These are phyloP conservation scores for Sphaerulina populicola DNA, from an alignment of 2,329 filamentous ascomycete species.

Conservation along the genomic window DNA sequence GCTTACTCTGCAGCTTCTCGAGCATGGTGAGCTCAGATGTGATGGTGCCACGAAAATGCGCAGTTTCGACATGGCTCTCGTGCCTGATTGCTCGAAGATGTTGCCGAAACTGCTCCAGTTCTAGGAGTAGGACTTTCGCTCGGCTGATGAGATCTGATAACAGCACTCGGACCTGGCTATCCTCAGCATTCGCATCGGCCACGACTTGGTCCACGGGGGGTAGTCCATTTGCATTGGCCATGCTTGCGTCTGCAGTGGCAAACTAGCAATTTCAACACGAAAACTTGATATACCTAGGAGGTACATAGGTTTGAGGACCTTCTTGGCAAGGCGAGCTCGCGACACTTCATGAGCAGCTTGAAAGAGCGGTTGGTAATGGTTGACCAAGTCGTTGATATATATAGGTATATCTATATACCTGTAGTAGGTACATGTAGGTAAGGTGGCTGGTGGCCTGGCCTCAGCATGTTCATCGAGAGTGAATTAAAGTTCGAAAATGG, in stretches of 20 bases:
- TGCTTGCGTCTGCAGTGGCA: neutral
- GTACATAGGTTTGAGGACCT: no score
- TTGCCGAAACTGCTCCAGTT: constrained; percentile 37
- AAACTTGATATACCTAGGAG: neutral
- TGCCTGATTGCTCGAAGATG: constrained; percentile 31
- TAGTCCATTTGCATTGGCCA: neutral
- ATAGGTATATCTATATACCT: no score
- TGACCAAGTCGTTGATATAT: no score
- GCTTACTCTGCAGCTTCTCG: constrained; percentile 24
- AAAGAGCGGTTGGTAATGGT: no score
- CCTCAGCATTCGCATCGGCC: neutral
- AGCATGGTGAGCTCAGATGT: constrained; percentile 31
- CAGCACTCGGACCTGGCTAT: constrained; percentile 1
- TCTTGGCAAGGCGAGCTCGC: no score
- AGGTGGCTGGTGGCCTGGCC: no score
- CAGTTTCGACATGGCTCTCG: constrained; percentile 32
- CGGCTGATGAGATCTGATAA: constrained; percentile 32
- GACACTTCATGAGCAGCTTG: no score
- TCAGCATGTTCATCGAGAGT: neutral
- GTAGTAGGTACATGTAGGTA: no score
- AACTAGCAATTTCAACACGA: neutral
- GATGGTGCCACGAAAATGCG: constrained; percentile 31
- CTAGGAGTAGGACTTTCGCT: constrained; percentile 34
- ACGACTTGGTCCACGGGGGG: neutral
- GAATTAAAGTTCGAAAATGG: neutral